These are phyloP conservation scores for Pelargonium fulgidum DNA, from an alignment of 441 rosid species.

Conservation along the genomic window DNA sequence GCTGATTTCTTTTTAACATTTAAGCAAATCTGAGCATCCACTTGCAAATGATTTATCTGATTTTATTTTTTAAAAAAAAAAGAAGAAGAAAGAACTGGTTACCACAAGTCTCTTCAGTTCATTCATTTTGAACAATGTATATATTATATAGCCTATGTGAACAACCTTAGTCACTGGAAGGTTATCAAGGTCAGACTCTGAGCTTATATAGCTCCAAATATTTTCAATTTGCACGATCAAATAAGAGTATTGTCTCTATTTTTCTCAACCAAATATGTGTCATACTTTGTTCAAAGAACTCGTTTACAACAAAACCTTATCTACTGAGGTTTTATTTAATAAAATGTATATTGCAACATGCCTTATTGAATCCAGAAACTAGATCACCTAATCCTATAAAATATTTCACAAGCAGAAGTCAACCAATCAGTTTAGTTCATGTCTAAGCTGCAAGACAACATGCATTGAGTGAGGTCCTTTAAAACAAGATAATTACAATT, in stretches of 20 bases:
- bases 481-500: too few relatives aligned
- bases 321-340: not conserved
- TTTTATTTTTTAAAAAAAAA: too few relatives aligned
- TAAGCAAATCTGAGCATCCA: conserved; percentile 61
- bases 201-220: not conserved
- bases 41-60: conserved; percentile 69
- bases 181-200: not conserved
- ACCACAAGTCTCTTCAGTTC: not conserved
- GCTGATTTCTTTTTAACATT: conserved; percentile 61
- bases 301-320: not conserved
- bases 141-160: not conserved
- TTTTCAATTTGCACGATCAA: not conserved
- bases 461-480: too few relatives aligned
- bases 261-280: not conserved
- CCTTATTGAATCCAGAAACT: not conserved
- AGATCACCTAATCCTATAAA: not conserved
- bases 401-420: too few relatives aligned
- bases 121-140: not conserved
- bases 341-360: not conserved
- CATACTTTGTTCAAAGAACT: not conserved
- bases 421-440: too few relatives aligned
- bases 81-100: too few relatives aligned
- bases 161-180: not conserved
- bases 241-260: not conserved
- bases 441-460: too few relatives aligned